Evolutionary conservation across 192 early-diverging fungal genomes (phyloP).

Genomic region (Coemansia pectinata): DNA sequence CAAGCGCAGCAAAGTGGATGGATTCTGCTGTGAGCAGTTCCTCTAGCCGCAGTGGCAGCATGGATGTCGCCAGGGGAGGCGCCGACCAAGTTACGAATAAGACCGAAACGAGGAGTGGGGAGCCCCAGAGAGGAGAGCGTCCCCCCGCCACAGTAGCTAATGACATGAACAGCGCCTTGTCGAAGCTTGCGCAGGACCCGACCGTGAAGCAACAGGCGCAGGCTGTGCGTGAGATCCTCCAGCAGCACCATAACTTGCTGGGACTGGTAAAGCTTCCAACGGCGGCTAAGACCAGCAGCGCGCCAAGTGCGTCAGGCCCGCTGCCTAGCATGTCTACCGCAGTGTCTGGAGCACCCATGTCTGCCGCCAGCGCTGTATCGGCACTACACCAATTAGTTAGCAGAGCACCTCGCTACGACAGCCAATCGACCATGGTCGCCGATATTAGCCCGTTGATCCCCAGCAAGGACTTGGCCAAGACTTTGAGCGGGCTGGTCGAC

Average conservation of each 20-base stretch:
- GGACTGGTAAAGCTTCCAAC: constrained; percentile 5
- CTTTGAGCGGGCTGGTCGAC: neutral
- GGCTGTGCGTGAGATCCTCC: constrained; percentile 28
- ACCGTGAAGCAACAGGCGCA: constrained; percentile 24
- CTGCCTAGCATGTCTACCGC: neutral
- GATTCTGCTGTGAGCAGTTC: neutral
- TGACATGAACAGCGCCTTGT: neutral
- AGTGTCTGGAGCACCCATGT: neutral
- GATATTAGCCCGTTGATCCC: constrained; percentile 5
- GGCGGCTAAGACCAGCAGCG: neutral
- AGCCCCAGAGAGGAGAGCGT: neutral
- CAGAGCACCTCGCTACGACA: constrained; percentile 1
- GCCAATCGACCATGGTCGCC: constrained; percentile 1
- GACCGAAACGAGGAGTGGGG: neutral
- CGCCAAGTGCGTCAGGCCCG: neutral
- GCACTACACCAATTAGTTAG: neutral
- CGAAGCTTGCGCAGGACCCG: constrained; percentile 25
- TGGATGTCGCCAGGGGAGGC: neutral
- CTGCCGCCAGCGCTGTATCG: neutral
- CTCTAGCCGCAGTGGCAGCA: neutral
- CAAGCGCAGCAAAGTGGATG: neutral
- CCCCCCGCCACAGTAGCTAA: neutral
- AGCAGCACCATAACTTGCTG: constrained; percentile 26
- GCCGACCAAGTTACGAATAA: neutral
- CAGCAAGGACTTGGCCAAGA: neutral